Evolutionary conservation across 441 rosid genomes (phyloP).

Genomic region (Populus tomentosa): DNA sequence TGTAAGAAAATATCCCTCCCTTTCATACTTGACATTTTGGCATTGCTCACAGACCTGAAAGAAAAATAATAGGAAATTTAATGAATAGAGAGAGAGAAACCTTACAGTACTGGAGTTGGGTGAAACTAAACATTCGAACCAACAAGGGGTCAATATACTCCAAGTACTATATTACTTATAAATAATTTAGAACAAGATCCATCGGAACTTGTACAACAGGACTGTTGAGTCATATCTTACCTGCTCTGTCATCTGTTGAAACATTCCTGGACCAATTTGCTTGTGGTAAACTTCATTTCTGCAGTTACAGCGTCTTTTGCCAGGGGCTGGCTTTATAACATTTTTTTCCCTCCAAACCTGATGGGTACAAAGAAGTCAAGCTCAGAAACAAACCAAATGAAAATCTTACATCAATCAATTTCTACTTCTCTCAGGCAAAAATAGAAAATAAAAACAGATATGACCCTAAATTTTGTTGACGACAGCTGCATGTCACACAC

Average conservation of each 20-base stretch:
- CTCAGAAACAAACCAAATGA: slow-evolving; percentile 10
- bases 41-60: slow-evolving; percentile 87
- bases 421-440: background rate
- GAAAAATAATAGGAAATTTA: slow-evolving; percentile 8
- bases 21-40: slow-evolving; percentile 77
- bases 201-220: background rate
- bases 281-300: slow-evolving; percentile 95
- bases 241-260: slow-evolving; percentile 98
- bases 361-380: slow-evolving; percentile 12
- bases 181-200: background rate
- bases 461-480: background rate
- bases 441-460: slow-evolving; percentile 3
- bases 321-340: slow-evolving; percentile 86
- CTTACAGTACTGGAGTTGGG: background rate
- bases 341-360: slow-evolving; percentile 99
- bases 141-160: background rate
- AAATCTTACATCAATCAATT: background rate
- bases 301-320: slow-evolving; percentile 91
- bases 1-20: slow-evolving; percentile 79
- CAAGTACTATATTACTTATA: background rate
- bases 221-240: slow-evolving; percentile 24
- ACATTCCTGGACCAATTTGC: slow-evolving; percentile 99
- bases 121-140: background rate
- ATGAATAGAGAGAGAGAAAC: slow-evolving; percentile 3
- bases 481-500: background rate